Evolutionary conservation across 2,329 filamentous ascomycete genomes (phyloP).

Genomic region (Talaromyces sp.): DNA sequence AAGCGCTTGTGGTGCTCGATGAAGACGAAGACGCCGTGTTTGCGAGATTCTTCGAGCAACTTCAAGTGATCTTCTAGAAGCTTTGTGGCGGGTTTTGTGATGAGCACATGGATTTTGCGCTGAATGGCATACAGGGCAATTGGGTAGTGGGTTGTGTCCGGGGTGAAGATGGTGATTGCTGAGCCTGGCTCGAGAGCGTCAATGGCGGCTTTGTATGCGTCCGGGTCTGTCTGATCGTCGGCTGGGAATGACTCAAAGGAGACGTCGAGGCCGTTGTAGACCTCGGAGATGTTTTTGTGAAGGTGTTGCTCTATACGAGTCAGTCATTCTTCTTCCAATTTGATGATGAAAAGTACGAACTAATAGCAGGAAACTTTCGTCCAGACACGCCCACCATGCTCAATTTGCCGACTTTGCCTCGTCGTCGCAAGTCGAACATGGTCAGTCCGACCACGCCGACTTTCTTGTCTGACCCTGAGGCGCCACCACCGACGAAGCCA

Average conservation of each 20-base stretch:
- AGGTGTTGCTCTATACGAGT: slow-evolving; percentile 58
- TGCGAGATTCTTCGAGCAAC: slow-evolving; percentile 67
- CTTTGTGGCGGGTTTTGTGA: slow-evolving; percentile 93
- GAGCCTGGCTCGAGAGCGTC: slow-evolving; percentile 76
- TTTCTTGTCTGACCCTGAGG: slow-evolving; percentile 90
- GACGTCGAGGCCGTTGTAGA: slow-evolving; percentile 85
- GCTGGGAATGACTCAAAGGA: slow-evolving; percentile 79
- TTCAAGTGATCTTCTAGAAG: slow-evolving; percentile 73
- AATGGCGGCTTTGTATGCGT: slow-evolving; percentile 85
- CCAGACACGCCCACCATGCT: slow-evolving; percentile 89
- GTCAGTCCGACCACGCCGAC: slow-evolving; percentile 89
- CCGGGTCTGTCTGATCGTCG: slow-evolving; percentile 67
- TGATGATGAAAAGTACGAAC: slow-evolving; percentile 31
- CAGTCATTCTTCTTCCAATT: neutral
- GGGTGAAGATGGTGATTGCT: slow-evolving; percentile 94
- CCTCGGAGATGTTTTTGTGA: slow-evolving; percentile 78
- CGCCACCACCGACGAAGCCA: slow-evolving; percentile 80
- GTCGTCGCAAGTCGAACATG: slow-evolving; percentile 79
- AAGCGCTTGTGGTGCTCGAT: slow-evolving; percentile 96
- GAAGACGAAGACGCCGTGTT: slow-evolving; percentile 81
- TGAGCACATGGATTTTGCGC: slow-evolving; percentile 80
- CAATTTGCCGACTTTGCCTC: slow-evolving; percentile 81
- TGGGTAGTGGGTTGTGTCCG: slow-evolving; percentile 86
- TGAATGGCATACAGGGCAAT: slow-evolving; percentile 91
- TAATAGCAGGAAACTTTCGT: slow-evolving; percentile 85